Evolutionary conservation across 2,329 filamentous ascomycete species (phyloP), one percentile per base, ranked within the genome.

Genomic region (Verticillium nonalfalfae): DNA sequence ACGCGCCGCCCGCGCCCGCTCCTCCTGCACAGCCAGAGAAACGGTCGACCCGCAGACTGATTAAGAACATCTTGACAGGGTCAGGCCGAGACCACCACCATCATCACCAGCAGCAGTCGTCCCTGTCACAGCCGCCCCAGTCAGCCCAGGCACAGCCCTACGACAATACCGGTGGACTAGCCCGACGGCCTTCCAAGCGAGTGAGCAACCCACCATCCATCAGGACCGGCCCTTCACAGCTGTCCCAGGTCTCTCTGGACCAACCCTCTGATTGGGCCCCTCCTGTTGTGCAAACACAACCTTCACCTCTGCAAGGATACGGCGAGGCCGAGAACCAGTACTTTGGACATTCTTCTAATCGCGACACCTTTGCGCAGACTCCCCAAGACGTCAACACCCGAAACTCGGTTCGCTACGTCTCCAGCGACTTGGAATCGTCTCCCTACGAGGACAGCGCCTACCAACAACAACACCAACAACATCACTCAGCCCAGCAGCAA

Each of bases 101-200:
- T 38, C 65, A 69, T 56, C 70, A 72, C 57, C 66, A 69, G 62
- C 71, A 71, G 56, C 65, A 66, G 60, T 68, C 71, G 64, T 68
- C 63, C 60, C 66, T 62, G 4, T 60, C 65, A 34, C 68, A 68
- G 59, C 64, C 67, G 34, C 66, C 69, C 62, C 71, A 72, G 57
- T 65, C 66, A 34, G 7, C 18, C 18, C 62, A 63, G 64, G 13
- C 55, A 18, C 58, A 62, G 13, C 58, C 59, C 62, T 81, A 83
- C 77, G 80, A 82, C 69, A 82, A 80, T 68, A 76, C 75, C 62
- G 66, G 73, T 57, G 78, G 79, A 58, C 72, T 86, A 57, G 77
- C 73, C 66, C 84, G 84, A 65, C 78, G 82, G 66, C 78, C 81
- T 36, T 88, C 85, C 55, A 86, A 85, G 75, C 79, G 84, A 68